Conservation (phyloP, 75 land plant genomes). For the Larix kaempferi region DNA sequence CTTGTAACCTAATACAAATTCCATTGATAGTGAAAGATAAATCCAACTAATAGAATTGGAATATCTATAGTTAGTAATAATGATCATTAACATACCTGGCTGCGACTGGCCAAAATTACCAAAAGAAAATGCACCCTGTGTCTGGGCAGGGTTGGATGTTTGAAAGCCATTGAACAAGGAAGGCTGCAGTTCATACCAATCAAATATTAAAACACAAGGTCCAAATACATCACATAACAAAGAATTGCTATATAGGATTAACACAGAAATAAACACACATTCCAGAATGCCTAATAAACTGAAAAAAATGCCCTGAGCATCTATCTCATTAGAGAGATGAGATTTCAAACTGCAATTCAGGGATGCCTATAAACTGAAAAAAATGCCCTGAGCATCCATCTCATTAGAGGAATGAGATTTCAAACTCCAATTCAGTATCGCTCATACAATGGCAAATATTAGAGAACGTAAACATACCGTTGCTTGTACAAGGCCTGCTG, state of each 20-base stretch:
- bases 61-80: neutral
- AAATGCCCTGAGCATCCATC: neutral
- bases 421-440: neutral
- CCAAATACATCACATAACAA: neutral
- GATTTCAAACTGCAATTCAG: neutral
- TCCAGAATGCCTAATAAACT: neutral
- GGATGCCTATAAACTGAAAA: neutral
- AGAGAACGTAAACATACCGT: conserved; percentile 28
- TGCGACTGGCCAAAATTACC: conserved; percentile 47
- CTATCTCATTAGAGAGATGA: neutral
- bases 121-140: conserved; percentile 37
- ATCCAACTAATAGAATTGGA: neutral
- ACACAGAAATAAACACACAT: neutral
- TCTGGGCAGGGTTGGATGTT: conserved; percentile 32
- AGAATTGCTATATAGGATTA: neutral
- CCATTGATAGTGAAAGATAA: neutral
- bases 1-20: neutral
- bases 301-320: neutral
- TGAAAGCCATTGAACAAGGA: conserved; percentile 46
- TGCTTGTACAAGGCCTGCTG: conserved; percentile 41
- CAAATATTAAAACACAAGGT: conserved; percentile 9
- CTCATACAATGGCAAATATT: neutral
- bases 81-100: conserved; percentile 20
- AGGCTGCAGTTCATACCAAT: conserved; percentile 28
- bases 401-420: neutral